Conservation (phyloP, 371 early-diverging fungal genomes). For the Apophysomyces ossiformis region DNA sequence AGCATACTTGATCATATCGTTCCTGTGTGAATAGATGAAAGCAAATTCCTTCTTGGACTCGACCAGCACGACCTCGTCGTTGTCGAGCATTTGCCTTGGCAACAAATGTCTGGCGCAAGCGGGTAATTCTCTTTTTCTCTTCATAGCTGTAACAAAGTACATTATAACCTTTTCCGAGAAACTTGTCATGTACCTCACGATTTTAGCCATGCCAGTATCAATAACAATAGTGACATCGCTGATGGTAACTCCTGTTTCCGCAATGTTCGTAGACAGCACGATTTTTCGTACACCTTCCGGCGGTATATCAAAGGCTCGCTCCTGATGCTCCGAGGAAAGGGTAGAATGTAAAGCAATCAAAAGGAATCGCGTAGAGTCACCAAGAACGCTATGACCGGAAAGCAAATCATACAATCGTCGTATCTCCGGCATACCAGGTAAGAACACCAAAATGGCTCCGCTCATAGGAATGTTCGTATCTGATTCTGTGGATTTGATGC, state of each 20-base stretch:
- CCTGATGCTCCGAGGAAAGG: conserved; percentile 72
- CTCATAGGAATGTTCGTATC: conserved; percentile 47
- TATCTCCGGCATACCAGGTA: conserved; percentile 91
- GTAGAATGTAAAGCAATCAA: conserved; percentile 84
- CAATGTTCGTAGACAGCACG: conserved; percentile 92
- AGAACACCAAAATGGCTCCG: conserved; percentile 85
- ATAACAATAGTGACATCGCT: conserved; percentile 94
- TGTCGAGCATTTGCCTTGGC: conserved; percentile 88
- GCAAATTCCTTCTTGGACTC: conserved; percentile 83
- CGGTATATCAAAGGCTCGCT: conserved; percentile 67
- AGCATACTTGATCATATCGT: conserved; percentile 56
- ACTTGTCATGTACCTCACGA: conserved; percentile 51
- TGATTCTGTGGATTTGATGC: conserved; percentile 23
- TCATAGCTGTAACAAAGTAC: conserved; percentile 55
- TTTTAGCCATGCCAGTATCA: conserved; percentile 91
- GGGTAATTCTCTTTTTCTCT: conserved; percentile 66
- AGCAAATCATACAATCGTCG: conserved; percentile 58
- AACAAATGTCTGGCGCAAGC: conserved; percentile 71
- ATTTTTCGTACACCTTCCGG: conserved; percentile 77
- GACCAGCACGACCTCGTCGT: conserved; percentile 93
- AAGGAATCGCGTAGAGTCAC: conserved; percentile 48
- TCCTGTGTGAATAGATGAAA: conserved; percentile 71
- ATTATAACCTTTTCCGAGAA: not conserved
- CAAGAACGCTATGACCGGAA: conserved; percentile 51
- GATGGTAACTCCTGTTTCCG: conserved; percentile 96